phyloP scores from a whole-genome alignment of 2,329 filamentous ascomycete species.

The Talaromyces verruculosus region DNA sequence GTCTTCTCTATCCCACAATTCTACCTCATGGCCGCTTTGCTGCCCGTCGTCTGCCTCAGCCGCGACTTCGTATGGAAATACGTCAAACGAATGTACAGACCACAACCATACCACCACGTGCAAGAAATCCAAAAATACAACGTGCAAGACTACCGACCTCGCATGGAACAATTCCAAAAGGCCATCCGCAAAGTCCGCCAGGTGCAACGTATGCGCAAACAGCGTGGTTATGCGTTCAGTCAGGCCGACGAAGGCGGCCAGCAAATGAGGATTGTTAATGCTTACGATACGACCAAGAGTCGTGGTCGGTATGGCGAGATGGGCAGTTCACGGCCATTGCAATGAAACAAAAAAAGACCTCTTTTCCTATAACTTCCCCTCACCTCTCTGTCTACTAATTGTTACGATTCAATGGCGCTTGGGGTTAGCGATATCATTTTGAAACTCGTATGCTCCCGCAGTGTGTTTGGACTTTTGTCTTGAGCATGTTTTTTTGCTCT shows the following conservation, averaged over 20 bases:
- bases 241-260: conserved; percentile 81
- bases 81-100: conserved; percentile 92
- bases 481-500: background rate
- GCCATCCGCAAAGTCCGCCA: conserved; percentile 97
- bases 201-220: conserved; percentile 98
- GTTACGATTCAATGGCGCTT: conserved; percentile 8
- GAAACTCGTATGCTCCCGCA: background rate
- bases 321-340: conserved; percentile 58
- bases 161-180: conserved; percentile 99
- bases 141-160: conserved; percentile 95
- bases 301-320: conserved; percentile 95
- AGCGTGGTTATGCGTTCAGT: conserved; percentile 96
- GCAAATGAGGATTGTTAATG: conserved; percentile 90
- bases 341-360: conserved; percentile 5
- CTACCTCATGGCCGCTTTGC: conserved; percentile 81
- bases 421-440: background rate
- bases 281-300: conserved; percentile 93
- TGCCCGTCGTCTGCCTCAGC: conserved; percentile 78
- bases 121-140: conserved; percentile 99
- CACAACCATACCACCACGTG: conserved; percentile 94
- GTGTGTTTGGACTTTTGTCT: background rate
- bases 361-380: background rate
- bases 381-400: conserved; percentile 7
- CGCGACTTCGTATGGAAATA: conserved; percentile 98
- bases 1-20: conserved; percentile 81